A percentile compares a stretch with the other conserved stretches of the same genome.
Conservation (phyloP, 495 filamentous ascomycete species). For the Neurospora hispaniola region DNA sequence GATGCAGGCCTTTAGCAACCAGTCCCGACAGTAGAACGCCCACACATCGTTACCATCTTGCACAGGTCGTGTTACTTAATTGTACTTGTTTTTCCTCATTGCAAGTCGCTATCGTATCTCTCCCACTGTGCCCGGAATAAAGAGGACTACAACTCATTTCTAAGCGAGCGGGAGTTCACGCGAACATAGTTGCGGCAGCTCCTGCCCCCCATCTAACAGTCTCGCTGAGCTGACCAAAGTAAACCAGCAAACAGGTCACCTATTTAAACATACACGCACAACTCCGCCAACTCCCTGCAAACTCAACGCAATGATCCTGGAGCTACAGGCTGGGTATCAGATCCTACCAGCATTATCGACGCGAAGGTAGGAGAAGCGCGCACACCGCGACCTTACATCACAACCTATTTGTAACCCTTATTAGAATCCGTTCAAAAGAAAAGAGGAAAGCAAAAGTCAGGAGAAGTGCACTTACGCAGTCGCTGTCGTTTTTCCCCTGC, state of each 20-base stretch:
- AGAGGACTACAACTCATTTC: not conserved
- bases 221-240: not conserved
- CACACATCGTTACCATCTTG: not conserved
- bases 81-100: not conserved
- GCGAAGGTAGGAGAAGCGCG: not conserved
- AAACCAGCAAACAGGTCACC: not conserved
- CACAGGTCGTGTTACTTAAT: no score
- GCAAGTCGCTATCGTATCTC: not conserved
- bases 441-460: not conserved
- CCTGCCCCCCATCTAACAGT: not conserved
- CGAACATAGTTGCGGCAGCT: not conserved
- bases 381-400: slow-evolving; percentile 9
- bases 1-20: no score
- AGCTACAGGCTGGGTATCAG: not conserved
- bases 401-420: slow-evolving; percentile 5
- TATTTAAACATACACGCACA: not conserved
- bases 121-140: not conserved
- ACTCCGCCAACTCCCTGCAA: not conserved
- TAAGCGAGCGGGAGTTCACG: not conserved
- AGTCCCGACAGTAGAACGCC: not conserved
- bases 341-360: not conserved
- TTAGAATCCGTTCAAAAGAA: slow-evolving; percentile 5
- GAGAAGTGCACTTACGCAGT: slow-evolving; percentile 62
- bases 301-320: not conserved
- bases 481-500: slow-evolving; percentile 61